These are phyloP conservation scores for Backusella circina DNA, from an alignment of 192 early-diverging fungal species.

Conservation along the genomic window DNA sequence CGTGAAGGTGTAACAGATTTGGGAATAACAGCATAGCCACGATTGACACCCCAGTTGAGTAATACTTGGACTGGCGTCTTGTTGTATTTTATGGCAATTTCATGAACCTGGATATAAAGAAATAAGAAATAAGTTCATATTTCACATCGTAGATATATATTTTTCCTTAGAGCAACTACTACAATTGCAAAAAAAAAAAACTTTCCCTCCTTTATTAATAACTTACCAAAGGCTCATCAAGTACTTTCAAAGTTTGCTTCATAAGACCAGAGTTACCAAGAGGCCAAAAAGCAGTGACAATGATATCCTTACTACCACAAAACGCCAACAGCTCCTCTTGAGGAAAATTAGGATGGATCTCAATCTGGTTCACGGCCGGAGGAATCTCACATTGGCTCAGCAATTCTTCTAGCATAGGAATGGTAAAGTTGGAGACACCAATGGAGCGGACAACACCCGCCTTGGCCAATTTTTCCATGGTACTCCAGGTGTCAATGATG, in stretches of 20 bases:
- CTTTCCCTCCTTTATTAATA: neutral
- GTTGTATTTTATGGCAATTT: constrained; percentile 42
- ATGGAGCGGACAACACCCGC: constrained; percentile 50
- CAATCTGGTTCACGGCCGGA: constrained; percentile 82
- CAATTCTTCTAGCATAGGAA: constrained; percentile 32
- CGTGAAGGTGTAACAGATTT: constrained; percentile 54
- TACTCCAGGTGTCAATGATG: constrained; percentile 57
- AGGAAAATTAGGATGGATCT: constrained; percentile 73
- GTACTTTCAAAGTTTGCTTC: no score
- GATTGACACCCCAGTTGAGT: constrained; percentile 52
- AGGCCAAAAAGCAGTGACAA: constrained; percentile 77
- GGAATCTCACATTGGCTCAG: constrained; percentile 19
- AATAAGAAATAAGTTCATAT: neutral
- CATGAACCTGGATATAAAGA: constrained; percentile 30
- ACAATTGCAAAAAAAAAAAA: no score
- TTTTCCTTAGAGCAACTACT: neutral
- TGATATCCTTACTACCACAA: constrained; percentile 64
- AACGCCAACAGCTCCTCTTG: constrained; percentile 70
- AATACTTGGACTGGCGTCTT: constrained; percentile 51
- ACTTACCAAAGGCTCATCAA: neutral
- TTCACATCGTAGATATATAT: neutral
- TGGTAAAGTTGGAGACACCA: constrained; percentile 61
- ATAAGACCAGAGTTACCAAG: constrained; percentile 47
- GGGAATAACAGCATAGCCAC: constrained; percentile 56
- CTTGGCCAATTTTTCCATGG: constrained; percentile 68